Evolutionary conservation across 116 monocot species (phyloP), one percentile per base, ranked within the genome.

Genomic region (Zostera marina): DNA sequence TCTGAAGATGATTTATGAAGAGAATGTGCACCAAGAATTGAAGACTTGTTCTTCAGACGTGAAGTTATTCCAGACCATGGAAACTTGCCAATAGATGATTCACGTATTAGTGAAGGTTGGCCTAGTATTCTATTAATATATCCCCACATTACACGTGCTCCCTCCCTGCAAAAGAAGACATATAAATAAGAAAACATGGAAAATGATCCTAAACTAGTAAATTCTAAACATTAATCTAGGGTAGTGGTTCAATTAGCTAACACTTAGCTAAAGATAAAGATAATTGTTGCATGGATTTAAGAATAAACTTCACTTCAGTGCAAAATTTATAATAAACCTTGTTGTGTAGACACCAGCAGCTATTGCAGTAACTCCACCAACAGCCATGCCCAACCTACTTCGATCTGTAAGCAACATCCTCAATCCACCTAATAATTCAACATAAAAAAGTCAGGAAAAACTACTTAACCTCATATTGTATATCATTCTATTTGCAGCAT

Each of bases 321-420:
- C 47, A 47, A 13, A 44, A 21, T 43, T 45, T 57, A 3, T 22
- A 40, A 42, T 8, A 43, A 65, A 93, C 93, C 93, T 84, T 24
- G 94, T 94, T 20, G 88, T 85, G 63, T 94, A 94, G 63, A 94
- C 77, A 44, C 94, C 94, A 58, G 85, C 94, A 59, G 94, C 88
- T 42, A 94, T 73, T 13, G 88, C 94, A 63, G 94, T 94, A 61
- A 79, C 79, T 59, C 88, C 94, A 44, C 88, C 88, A 71, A 94
- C 79, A 51, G 79, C 81, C 88, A 88, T 85, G 11, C 80, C 25
- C 65, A 94, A 59, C 65, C 75, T 94, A 67, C 72, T 76, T 58
- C 64, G 73, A 76, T 94, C 94, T 53, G 81, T 85, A 44, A 94
- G 40, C 41, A 94, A 60, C 75, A 74, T 68, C 64, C 73, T 69